phyloP scores from a whole-genome alignment of 2,329 filamentous ascomycete species.

The Plectosphaerella sp. region DNA sequence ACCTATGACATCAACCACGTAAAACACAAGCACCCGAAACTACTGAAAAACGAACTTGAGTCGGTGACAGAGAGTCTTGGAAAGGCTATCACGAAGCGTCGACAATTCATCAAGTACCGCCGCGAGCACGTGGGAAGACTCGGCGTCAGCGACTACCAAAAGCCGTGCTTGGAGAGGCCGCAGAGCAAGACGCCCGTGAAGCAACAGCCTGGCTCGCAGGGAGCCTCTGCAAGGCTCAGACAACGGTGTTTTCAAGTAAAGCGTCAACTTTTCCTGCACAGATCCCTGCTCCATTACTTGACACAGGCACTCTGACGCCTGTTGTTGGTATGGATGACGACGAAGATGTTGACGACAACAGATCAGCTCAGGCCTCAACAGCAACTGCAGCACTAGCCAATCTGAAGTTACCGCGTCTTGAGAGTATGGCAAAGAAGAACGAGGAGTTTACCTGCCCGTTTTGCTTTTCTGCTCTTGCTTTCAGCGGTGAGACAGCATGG shows the following conservation, averaged over 20 bases:
- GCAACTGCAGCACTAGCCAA: not conserved
- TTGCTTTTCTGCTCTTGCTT: conserved; percentile 12
- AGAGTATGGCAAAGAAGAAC: conserved; percentile 2
- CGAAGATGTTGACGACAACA: too few relatives aligned
- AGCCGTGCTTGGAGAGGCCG: too few relatives aligned
- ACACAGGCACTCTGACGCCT: too few relatives aligned
- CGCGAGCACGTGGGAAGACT: conserved; percentile 14
- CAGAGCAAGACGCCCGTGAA: too few relatives aligned
- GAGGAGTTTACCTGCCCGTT: conserved; percentile 15
- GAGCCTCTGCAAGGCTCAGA: too few relatives aligned
- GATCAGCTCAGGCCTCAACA: too few relatives aligned
- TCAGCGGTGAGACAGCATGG: conserved; percentile 14
- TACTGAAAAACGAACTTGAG: not conserved
- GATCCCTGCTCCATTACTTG: too few relatives aligned
- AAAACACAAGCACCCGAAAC: conserved; percentile 12
- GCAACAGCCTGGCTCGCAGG: too few relatives aligned
- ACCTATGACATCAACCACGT: conserved; percentile 14
- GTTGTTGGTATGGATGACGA: too few relatives aligned
- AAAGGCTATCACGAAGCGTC: conserved; percentile 20
- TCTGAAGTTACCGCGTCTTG: conserved; percentile 6
- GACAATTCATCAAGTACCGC: conserved; percentile 23
- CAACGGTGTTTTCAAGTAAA: too few relatives aligned
- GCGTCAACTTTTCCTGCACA: too few relatives aligned
- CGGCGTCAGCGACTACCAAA: not conserved
- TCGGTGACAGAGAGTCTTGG: conserved; percentile 20